Conservation (phyloP, 1,284 basidiomycete species). For the Naganishia albida region DNA sequence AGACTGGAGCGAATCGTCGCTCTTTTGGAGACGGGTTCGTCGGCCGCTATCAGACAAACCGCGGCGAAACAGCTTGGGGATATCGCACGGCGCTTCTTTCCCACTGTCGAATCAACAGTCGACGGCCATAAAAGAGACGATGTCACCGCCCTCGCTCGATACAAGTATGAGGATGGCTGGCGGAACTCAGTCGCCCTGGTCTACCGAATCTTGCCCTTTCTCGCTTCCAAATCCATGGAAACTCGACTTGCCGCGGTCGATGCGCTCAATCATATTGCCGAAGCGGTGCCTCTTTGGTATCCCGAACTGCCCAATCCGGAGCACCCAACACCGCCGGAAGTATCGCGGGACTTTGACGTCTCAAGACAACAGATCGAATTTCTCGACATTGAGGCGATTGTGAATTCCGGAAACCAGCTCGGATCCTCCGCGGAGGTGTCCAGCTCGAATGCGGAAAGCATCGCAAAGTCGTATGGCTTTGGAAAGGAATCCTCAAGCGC, state of each 20-base stretch:
- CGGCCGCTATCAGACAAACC: conserved; percentile 49
- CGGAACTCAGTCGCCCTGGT: conserved; percentile 49
- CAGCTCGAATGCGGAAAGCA: no score
- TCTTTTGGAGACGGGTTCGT: conserved; percentile 54
- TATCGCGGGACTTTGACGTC: no score
- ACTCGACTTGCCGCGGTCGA: conserved; percentile 51
- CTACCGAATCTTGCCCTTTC: conserved; percentile 50
- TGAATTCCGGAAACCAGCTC: neutral
- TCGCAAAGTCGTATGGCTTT: neutral
- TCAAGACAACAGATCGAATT: neutral
- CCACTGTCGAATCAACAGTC: conserved; percentile 1
- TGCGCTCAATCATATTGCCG: conserved; percentile 48
- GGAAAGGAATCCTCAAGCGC: neutral
- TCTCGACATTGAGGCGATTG: conserved; percentile 8
- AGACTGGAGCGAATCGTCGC: conserved; percentile 54
- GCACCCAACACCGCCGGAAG: neutral
- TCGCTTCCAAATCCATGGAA: conserved; percentile 49
- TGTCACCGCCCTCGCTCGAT: conserved; percentile 13
- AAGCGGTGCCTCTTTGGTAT: conserved; percentile 42
- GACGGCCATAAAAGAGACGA: conserved; percentile 2
- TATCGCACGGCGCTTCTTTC: conserved; percentile 47
- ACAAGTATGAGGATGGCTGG: conserved; percentile 48
- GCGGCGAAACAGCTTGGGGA: conserved; percentile 54
- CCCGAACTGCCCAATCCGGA: conserved; percentile 6
- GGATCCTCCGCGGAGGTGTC: neutral